Base-by-base conservation (phyloP, 768 basidiomycete species). In the Rhizopogon vulgaris region DNA sequence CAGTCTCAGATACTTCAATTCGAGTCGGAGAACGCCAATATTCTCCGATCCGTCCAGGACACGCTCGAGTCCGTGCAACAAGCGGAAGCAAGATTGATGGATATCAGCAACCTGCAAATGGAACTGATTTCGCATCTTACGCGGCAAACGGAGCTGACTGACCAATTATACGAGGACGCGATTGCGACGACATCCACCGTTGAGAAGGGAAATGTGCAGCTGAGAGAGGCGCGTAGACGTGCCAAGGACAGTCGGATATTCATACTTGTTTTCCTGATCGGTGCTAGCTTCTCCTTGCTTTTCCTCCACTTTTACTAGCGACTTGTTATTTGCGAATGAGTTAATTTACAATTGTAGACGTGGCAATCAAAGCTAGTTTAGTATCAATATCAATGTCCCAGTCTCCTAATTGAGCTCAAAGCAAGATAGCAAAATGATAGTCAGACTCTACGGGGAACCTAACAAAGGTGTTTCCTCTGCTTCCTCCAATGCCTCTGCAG, bases 91-190 rank as follows among this genome's bases (percentile, higher is more conserved):
- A 83, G 90, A 32, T 70, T 99, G 51, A 77, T 94, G 73, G 95
- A 98, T 63, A 97, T 99, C 62, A 90, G 90, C 60, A 79, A 88
- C 38, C 72, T 99, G 52, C 96, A 99, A 74, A 85, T 89, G 72
- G 90, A 97, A 68, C 76, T 99, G 58, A 83, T 96, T 46, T 74
- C 80, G 12, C 93, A 97, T 64, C 77, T 99, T 38, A 86, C 87
- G 34, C 79, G 76, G 61, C 96, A 99, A 75, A 88, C 88, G 2
- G 94, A 94, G 72, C 69, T 94, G 58, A 93, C 94, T 9, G 94
- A 98, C 61, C 84, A 91, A 67, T 72, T 99, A 54, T 96, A 92
- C 63, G 93, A 96, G 59, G 95, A 99, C 63, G 94, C 93, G 8
- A 85, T 96, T 49, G 82, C 87, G 2, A 90, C 89, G 27, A 87